Conservation (phyloP, 2,329 filamentous ascomycete species). For the Aureobasidium leucospermi region DNA sequence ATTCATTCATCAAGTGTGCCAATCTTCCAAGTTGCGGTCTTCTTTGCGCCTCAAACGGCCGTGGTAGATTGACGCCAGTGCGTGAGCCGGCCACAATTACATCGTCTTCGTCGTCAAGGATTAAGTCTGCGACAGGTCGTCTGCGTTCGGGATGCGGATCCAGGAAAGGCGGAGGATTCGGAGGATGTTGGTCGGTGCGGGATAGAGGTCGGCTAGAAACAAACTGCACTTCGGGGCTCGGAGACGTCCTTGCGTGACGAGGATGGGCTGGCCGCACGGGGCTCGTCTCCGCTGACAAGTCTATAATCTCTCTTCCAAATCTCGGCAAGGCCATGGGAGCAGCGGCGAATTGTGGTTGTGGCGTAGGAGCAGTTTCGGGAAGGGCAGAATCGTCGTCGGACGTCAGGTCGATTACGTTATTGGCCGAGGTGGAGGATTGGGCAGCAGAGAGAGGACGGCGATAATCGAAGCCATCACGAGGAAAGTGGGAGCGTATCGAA, state of each 20-base stretch:
- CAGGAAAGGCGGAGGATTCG: slow-evolving; percentile 15
- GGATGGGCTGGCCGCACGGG: slow-evolving; percentile 16
- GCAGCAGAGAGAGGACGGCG: slow-evolving; percentile 41
- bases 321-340: slow-evolving; percentile 29
- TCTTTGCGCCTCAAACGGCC: not conserved
- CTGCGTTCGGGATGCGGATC: not conserved
- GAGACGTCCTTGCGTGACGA: slow-evolving; percentile 24
- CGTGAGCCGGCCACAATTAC: slow-evolving; percentile 19
- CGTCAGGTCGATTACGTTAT: slow-evolving; percentile 32
- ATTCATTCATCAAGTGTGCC: not conserved
- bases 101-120: slow-evolving; percentile 26
- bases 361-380: not conserved
- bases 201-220: slow-evolving; percentile 23
- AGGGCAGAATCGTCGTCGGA: slow-evolving; percentile 22
- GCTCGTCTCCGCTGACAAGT: slow-evolving; percentile 23
- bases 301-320: slow-evolving; percentile 37
- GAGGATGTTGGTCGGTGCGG: slow-evolving; percentile 8
- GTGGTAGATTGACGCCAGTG: not conserved
- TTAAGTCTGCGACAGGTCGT: slow-evolving; percentile 27
- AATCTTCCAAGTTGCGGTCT: not conserved
- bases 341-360: slow-evolving; percentile 15
- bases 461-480: slow-evolving; percentile 50
- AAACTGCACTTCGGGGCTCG: slow-evolving; percentile 43
- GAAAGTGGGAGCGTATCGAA: slow-evolving; percentile 27
- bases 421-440: not conserved